Base-by-base conservation (phyloP, 352 stramenopile genomes). In the Phytophthora multivora region DNA sequence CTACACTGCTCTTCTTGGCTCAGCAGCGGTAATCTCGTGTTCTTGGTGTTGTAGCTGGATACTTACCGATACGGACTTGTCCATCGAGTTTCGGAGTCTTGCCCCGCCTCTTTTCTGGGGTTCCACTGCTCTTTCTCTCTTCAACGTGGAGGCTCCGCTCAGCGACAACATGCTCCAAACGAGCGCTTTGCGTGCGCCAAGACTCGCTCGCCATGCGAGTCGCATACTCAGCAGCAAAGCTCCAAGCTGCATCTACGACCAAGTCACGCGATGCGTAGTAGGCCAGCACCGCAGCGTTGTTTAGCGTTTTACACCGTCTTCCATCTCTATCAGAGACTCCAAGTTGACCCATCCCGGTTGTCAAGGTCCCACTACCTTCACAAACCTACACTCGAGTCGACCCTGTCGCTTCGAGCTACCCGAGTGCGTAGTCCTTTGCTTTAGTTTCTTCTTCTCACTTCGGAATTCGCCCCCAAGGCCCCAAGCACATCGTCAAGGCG, bases 341-440 rank as follows among this genome's bases (percentile, higher is more conserved):
- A 31, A 31, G 26, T 39, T 16, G 33, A 39, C 43, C 26, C 54
- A 62, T 63, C 42, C 33, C 47, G 23, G 31, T n/a, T 38, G 19
- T 25, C 56, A 18, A 26, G 15, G 25, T 56, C 50, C 51, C 51
- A 54, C 49, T 55, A 10, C 35, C 51, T 62, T 55, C 49, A 62
- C 59, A 61, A 67, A 61, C 59, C 43, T 67, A 67, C 59, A 67
- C 50, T 56, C 59, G n/a, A n/a, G n/a, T n/a, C n/a, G 25, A 4
- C 38, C 48, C 56, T 58, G 47, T 64, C 48, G 46, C 28, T 57
- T 50, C 38, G 25, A 25, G 7, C 45, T 38, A n/a, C 33, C 33
- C 35, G 12, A n/a, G 54, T 52, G 25, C 54, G 42, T 49, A 33
- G 25, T 30, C 19, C 1, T 12, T 41, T 23, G 21, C 21, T 50